A percentile compares a stretch with the other conserved stretches of the same genome.
Conservation (phyloP, 2,329 filamentous ascomycete genomes). For the Penicillium expansum region DNA sequence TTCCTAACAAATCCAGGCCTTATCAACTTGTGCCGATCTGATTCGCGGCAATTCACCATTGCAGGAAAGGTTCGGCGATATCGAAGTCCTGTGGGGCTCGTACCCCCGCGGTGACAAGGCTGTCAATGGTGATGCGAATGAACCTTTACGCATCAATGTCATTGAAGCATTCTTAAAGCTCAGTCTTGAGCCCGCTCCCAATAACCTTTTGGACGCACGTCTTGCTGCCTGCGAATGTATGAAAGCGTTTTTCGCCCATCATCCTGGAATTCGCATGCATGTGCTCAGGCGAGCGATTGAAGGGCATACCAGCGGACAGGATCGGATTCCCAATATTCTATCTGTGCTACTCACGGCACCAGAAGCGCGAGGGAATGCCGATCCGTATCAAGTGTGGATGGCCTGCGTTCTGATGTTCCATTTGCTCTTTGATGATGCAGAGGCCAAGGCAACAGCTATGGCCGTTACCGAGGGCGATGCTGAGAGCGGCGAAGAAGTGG, state of each 20-base stretch:
- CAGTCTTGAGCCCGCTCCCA: slow-evolving; percentile 65
- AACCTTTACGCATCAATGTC: slow-evolving; percentile 70
- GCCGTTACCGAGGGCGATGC: slow-evolving; percentile 85
- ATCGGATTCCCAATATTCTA: slow-evolving; percentile 85
- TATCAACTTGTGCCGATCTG: slow-evolving; percentile 81
- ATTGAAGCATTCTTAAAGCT: slow-evolving; percentile 90
- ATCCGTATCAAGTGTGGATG: slow-evolving; percentile 89
- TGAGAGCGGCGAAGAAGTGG: slow-evolving; percentile 85
- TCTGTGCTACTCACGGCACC: slow-evolving; percentile 73
- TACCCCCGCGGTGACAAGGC: slow-evolving; percentile 20
- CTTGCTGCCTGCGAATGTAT: slow-evolving; percentile 85
- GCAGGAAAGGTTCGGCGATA: slow-evolving; percentile 85
- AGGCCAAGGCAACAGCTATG: slow-evolving; percentile 77
- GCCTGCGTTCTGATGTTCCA: slow-evolving; percentile 84
- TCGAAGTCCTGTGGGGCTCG: slow-evolving; percentile 61
- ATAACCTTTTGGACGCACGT: slow-evolving; percentile 72
- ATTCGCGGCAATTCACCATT: slow-evolving; percentile 76
- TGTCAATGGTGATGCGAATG: slow-evolving; percentile 47
- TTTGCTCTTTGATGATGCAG: slow-evolving; percentile 73
- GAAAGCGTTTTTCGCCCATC: slow-evolving; percentile 85
- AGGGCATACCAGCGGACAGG: slow-evolving; percentile 71
- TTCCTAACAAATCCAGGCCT: slow-evolving; percentile 55
- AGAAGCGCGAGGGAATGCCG: slow-evolving; percentile 59
- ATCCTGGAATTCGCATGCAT: slow-evolving; percentile 76
- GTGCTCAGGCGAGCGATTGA: slow-evolving; percentile 87